Evolutionary conservation across 2,329 filamentous ascomycete species (phyloP).

Genomic region (Thermoascus crustaceus): DNA sequence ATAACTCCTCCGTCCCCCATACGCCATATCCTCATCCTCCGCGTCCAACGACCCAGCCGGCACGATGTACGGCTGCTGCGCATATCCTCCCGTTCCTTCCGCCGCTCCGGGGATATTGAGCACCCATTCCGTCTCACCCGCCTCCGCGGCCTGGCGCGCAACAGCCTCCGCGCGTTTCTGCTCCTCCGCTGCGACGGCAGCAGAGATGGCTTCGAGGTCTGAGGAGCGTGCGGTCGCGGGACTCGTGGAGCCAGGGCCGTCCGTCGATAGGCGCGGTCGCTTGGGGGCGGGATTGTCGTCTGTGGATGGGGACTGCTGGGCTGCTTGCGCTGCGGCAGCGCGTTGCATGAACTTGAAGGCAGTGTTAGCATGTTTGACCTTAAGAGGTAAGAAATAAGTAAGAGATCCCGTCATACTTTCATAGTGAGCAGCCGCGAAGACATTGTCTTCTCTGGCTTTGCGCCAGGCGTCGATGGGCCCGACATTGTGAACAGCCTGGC

Average conservation of each 20-base stretch:
- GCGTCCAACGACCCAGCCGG: constrained; percentile 27
- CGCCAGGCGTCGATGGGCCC: constrained; percentile 38
- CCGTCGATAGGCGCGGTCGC: constrained; percentile 25
- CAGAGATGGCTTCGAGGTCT: constrained; percentile 33
- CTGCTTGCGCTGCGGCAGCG: constrained; percentile 45
- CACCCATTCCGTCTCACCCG: constrained; percentile 39
- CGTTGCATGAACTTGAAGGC: constrained; percentile 74
- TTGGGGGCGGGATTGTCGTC: constrained; percentile 34
- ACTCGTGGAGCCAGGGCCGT: constrained; percentile 11
- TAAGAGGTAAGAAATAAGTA: constrained; percentile 5
- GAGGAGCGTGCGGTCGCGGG: constrained; percentile 20
- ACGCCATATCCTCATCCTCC: constrained; percentile 20
- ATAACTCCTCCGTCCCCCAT: constrained; percentile 29
- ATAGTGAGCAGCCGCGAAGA: constrained; percentile 84
- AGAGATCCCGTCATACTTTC: constrained; percentile 49
- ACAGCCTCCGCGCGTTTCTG: constrained; percentile 33
- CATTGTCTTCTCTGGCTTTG: constrained; percentile 60
- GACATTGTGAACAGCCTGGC: constrained; percentile 19
- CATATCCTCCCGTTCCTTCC: constrained; percentile 8
- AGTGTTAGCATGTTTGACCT: not conserved
- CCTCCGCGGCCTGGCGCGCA: constrained; percentile 33
- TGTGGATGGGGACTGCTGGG: constrained; percentile 41
- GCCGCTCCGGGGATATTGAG: constrained; percentile 24
- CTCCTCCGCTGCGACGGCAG: constrained; percentile 34
- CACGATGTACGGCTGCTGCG: constrained; percentile 22